Evolutionary conservation across 768 basidiomycete genomes (phyloP).

Genomic region (Phylloporus rhodoxanthus): DNA sequence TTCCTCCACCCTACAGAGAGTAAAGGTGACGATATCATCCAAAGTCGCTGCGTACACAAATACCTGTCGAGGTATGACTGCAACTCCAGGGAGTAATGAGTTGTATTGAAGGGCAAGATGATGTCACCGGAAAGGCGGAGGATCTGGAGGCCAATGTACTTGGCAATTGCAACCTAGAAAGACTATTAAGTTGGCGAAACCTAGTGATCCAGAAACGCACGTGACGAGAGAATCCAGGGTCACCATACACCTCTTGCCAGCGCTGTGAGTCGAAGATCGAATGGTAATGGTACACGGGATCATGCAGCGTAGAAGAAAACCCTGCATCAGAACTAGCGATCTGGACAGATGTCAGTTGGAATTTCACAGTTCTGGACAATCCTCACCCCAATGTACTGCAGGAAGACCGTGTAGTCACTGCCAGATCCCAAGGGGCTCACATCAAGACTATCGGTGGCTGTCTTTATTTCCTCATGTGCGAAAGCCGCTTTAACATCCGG

Average conservation of each 20-base stretch:
- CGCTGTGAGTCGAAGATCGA: slow-evolving; percentile 67
- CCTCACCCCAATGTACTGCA: slow-evolving; percentile 70
- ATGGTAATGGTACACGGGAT: slow-evolving; percentile 71
- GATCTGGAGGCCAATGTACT: slow-evolving; percentile 56
- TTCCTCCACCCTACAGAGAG: slow-evolving; percentile 24
- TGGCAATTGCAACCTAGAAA: slow-evolving; percentile 56
- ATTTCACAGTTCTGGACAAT: background rate
- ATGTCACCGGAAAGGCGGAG: slow-evolving; percentile 61
- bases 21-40: slow-evolving; percentile 22
- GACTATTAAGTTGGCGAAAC: slow-evolving; percentile 1
- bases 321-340: slow-evolving; percentile 32
- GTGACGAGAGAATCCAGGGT: slow-evolving; percentile 73
- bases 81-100: slow-evolving; percentile 66
- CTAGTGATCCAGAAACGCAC: slow-evolving; percentile 33
- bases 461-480: slow-evolving; percentile 21
- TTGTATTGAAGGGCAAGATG: slow-evolving; percentile 71
- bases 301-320: slow-evolving; percentile 34
- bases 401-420: slow-evolving; percentile 88
- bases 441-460: slow-evolving; percentile 32
- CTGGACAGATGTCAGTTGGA: slow-evolving; percentile 15
- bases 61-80: slow-evolving; percentile 56
- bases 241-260: slow-evolving; percentile 73
- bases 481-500: slow-evolving; percentile 26
- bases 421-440: slow-evolving; percentile 70
- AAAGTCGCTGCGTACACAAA: slow-evolving; percentile 12